Evolutionary conservation across 2,329 filamentous ascomycete genomes (phyloP), one percentile per base, ranked within the genome.

Genomic region (Colletotrichum filicis): DNA sequence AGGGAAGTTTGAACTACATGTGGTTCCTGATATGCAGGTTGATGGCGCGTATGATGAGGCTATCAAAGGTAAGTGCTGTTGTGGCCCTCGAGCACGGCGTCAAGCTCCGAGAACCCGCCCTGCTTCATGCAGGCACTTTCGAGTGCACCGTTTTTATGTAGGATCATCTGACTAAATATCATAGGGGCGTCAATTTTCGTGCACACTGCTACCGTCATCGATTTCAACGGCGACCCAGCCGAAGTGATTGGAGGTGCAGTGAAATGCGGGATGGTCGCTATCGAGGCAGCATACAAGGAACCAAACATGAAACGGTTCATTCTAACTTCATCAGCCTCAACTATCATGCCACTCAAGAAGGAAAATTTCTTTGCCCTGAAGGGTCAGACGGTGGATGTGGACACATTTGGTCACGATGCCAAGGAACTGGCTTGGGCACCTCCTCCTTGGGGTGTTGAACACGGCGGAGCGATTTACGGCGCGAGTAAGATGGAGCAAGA

Each of bases 401-500:
- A 35, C 4, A 71, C 62, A 0, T 71, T 60, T 32, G 32, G 56
- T 3, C 19, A 61, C 14, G 68, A 71, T n/a, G 63, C 68, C 3
- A 71, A 71, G 42, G 42, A 60, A 35, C 24, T 66, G 4, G 68
- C 68, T 3, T 66, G 68, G 68, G 62, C 62, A 0, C 46, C 62
- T 16, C 62, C 68, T 32, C 62, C 68, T 1, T 66, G 56, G 56
- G 62, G 68, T 3, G 16, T 60, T 30, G 78, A 80, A 1, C 76
- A 79, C n/a, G 66, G 72, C 0, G 74, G 66, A 4, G 16, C 70
- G 2, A 79, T 82, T 1, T 86, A 86, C 64, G 76, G 74, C 0
- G 83, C 84, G 0, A 84, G 82, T 67, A 86, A 86, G 68, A 75
- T 78, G 2, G 79, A 81, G 30, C 77, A 77, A 0, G 84, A 86